Evolutionary conservation across 1,284 basidiomycete species (phyloP).

Genomic region (Pseudozyma sp.): DNA sequence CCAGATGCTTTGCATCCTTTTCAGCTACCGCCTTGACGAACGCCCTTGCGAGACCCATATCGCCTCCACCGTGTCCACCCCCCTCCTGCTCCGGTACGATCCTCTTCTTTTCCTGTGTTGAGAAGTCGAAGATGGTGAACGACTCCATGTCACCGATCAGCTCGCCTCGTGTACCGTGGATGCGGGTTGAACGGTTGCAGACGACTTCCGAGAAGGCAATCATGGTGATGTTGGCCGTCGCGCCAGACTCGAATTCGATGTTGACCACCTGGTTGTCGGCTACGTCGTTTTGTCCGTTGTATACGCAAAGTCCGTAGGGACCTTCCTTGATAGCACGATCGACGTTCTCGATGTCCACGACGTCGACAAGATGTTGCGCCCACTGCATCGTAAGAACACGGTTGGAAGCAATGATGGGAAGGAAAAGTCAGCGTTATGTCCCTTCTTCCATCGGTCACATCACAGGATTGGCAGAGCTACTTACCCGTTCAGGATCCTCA

Average conservation of each 20-base stretch:
- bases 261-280: conserved; percentile 43
- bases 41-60: conserved; percentile 34
- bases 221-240: conserved; percentile 42
- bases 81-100: conserved; percentile 30
- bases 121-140: conserved; percentile 41
- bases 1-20: conserved; percentile 29
- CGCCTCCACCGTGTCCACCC: conserved; percentile 40
- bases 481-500: conserved; percentile 36
- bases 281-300: conserved; percentile 45
- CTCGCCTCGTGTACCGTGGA: conserved; percentile 39
- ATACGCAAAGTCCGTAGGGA: conserved; percentile 38
- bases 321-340: conserved; percentile 33
- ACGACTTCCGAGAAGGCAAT: conserved; percentile 34
- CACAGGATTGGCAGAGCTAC: background rate
- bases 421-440: background rate
- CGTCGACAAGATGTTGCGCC: conserved; percentile 34
- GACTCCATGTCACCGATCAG: conserved; percentile 36
- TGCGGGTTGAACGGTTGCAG: conserved; percentile 43
- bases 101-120: conserved; percentile 36
- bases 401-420: background rate
- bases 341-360: conserved; percentile 41
- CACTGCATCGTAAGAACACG: conserved; percentile 8
- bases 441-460: background rate
- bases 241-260: conserved; percentile 38
- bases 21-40: conserved; percentile 43